phyloP scores from a whole-genome alignment of 2,329 filamentous ascomycete genomes.

The Hymenotorrendiella dingleyae region DNA sequence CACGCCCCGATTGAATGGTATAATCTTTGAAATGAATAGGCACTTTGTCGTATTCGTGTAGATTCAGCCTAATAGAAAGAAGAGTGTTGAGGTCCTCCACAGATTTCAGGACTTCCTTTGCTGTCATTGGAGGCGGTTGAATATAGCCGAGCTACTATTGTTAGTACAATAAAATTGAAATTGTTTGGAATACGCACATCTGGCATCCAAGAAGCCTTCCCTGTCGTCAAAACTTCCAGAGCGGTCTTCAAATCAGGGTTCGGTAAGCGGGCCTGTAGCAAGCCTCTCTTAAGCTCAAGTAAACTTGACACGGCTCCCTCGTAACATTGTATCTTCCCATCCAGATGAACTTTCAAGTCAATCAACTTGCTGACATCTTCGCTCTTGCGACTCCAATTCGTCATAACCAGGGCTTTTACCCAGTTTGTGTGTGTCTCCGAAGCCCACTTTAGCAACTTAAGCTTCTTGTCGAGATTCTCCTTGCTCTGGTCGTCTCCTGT shows the following conservation, averaged over 20 bases:
- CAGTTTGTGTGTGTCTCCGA: conserved; percentile 79
- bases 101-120: conserved; percentile 66
- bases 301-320: conserved; percentile 55
- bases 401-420: conserved; percentile 86
- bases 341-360: conserved; percentile 73
- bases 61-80: conserved; percentile 74
- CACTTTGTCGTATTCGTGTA: conserved; percentile 72
- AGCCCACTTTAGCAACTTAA: conserved; percentile 67
- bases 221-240: conserved; percentile 74
- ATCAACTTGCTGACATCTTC: conserved; percentile 80
- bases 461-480: conserved; percentile 72
- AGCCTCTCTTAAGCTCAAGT: conserved; percentile 65
- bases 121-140: conserved; percentile 62
- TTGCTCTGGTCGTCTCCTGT: conserved; percentile 50
- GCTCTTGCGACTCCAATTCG: conserved; percentile 80
- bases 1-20: conserved; percentile 75
- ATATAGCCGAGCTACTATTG: conserved; percentile 64
- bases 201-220: conserved; percentile 71
- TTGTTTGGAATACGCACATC: conserved; percentile 48
- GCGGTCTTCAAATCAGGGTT: conserved; percentile 91
- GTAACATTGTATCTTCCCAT: conserved; percentile 55
- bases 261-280: conserved; percentile 68
- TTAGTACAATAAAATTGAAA: conserved; percentile 10
- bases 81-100: conserved; percentile 78
- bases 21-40: conserved; percentile 75